Evolutionary conservation across 2,329 filamentous ascomycete genomes (phyloP), one percentile per base, ranked within the genome.

Genomic region (Coniella lustricola): DNA sequence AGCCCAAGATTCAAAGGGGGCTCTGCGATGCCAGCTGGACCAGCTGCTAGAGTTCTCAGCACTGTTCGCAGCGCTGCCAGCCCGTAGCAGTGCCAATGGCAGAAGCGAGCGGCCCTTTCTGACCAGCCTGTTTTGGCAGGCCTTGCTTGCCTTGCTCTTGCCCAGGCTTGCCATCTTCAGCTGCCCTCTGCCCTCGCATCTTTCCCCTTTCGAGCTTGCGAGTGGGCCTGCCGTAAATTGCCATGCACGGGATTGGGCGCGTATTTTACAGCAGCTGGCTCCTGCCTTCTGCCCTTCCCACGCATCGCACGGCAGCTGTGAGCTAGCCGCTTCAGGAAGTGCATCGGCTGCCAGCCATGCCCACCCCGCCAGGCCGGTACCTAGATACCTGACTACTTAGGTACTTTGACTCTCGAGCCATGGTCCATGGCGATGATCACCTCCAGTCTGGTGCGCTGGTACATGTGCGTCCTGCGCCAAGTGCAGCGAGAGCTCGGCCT

Each of bases 161-260:
- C 18, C 20, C 16, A 21, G n/a, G 18, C 37, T 39, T 21, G 35
- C 32, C 22, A 18, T 32, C 42, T 46, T 52, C 50, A 52, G 50
- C 50, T 52, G 42, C 25, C 13, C 18, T 32, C 42, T 46, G 42
- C 17, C 46, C 36, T 38, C 29, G 39, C 37, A 48, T 43, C 50
- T 48, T 39, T 52, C 33, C 50, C 50, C 25, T 46, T 52, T 49
- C 38, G 42, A 36, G 50, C 42, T 16, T 33, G 29, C 34, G 13
- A 10, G 33, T 37, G 43, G 43, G 31, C 22, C 43, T 34, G 16
- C 34, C 43, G 43, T 38, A 38, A 22, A 32, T 43, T 22, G 32
- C 25, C 40, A n/a, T 3, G 40, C 22, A 13, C 31, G 40, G 29
- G 38, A 25, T 8, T 16, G 22, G 38, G 17, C 31, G 42, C 42